phyloP scores from a whole-genome alignment of 1,139 yeast species.

The Candida sojae region DNA sequence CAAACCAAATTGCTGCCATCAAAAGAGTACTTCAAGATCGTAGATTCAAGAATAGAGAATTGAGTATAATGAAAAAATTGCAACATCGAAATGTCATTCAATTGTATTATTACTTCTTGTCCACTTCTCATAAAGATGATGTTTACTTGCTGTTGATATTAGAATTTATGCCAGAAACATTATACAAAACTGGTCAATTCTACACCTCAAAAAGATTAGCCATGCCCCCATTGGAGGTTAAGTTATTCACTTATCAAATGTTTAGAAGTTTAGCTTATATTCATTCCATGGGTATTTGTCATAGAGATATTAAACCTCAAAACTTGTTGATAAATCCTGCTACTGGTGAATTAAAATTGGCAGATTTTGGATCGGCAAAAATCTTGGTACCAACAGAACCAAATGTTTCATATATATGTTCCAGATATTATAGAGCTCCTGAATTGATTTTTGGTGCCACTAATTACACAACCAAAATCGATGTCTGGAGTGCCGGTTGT shows the following conservation, averaged over 20 bases:
- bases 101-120: conserved; percentile 84
- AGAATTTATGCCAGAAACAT: conserved; percentile 93
- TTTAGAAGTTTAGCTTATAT: conserved; percentile 89
- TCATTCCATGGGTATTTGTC: conserved; percentile 91
- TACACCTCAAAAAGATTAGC: conserved; percentile 75
- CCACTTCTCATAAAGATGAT: conserved; percentile 76
- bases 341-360: conserved; percentile 80
- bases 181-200: conserved; percentile 83
- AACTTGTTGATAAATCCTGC: conserved; percentile 86
- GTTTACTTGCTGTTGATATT: conserved; percentile 83
- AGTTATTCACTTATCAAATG: conserved; percentile 87
- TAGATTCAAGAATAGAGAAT: conserved; percentile 92
- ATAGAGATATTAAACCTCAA: conserved; percentile 96
- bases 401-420: conserved; percentile 93
- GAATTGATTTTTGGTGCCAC: conserved; percentile 90
- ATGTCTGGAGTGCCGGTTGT: conserved; percentile 97
- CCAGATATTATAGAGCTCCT: conserved; percentile 95
- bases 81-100: conserved; percentile 88
- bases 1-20: conserved; percentile 83
- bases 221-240: conserved; percentile 91
- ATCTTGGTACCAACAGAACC: conserved; percentile 87
- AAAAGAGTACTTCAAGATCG: conserved; percentile 94
- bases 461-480: conserved; percentile 94
- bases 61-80: conserved; percentile 91
- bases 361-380: conserved; percentile 99